Evolutionary conservation across 345 rosid species (phyloP), one percentile per base, ranked within the genome.

Genomic region (Camelina neglecta): DNA sequence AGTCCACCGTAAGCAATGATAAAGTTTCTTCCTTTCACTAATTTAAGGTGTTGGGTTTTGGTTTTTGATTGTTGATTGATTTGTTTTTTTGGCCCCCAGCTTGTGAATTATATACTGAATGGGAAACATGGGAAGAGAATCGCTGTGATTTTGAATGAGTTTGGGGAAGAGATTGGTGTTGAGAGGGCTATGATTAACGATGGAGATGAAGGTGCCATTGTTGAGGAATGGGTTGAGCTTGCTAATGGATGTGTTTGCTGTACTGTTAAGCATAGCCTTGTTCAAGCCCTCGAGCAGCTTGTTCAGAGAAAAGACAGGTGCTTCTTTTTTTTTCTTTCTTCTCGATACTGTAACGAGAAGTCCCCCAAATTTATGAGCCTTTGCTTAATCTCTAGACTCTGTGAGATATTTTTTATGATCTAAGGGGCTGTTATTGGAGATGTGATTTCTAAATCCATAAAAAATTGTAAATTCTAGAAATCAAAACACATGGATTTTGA

Each of bases 161-260:
- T 92, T 74, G 97, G 97, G 18, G 97, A 94, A 82, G 98, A 89
- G 85, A 88, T 94, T 62, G 97, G 96, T 73, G 97, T 95, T 2
- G 97, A 94, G 83, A 92, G 97, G 79, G 97, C 97, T 1, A 92
- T 92, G 97, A 95, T 95, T 51, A 95, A 90, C 79, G 99, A 92
- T 79, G 97, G 97, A 57, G 89, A 92, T 63, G 90, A 86, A 1
- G 93, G 96, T 64, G 85, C 90, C 6, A 82, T 91, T 63, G 92
- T 94, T 13, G 98, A 92, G 77, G 98, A 92, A 81, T 90, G 98
- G 98, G 96, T 92, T 41, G 99, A 95, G 76, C 87, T 90, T 18
- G 93, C 93, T 26, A 95, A 92, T 75, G 97, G 97, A 12, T 92
- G 98, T 74, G 79, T 95, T 53, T 92, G 99, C 73, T 95, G 97